Percentiles rank a stretch among this genome's conserved stretches.
Conservation (phyloP, 441 rosid genomes). For the Aquilaria agallochum region DNA sequence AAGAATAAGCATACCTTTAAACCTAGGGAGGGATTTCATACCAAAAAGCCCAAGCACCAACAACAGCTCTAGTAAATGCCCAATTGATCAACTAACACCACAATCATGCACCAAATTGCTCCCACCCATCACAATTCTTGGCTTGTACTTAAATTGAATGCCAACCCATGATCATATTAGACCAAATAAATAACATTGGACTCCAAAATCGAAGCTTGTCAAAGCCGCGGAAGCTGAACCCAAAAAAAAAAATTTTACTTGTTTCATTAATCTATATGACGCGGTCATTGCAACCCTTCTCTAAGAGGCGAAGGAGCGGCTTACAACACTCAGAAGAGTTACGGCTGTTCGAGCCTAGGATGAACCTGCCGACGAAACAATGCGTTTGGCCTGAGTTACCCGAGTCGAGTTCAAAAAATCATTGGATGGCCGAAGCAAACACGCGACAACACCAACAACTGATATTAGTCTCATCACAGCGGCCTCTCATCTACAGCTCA, state of each 20-base stretch:
- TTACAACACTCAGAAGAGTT: no score
- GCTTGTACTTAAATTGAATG: conserved; percentile 66
- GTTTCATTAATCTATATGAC: conserved; percentile 65
- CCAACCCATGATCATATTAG: conserved; percentile 34
- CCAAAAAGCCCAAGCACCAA: conserved; percentile 70
- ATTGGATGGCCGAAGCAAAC: no score
- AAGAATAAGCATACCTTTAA: conserved; percentile 43
- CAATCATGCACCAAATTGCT: conserved; percentile 66
- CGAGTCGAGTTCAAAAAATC: no score
- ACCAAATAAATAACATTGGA: neutral
- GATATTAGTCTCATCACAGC: no score
- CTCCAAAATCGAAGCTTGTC: no score
- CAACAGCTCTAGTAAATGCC: conserved; percentile 82
- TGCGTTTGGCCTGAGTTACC: no score
- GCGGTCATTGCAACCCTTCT: conserved; percentile 64
- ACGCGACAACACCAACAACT: no score
- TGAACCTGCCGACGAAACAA: no score
- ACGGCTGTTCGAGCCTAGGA: no score
- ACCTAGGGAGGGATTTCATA: conserved; percentile 60
- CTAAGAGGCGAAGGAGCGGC: conserved; percentile 76
- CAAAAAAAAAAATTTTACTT: conserved; percentile 27
- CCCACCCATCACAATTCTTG: conserved; percentile 77
- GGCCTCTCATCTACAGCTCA: no score
- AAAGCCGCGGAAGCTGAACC: neutral
- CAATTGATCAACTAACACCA: conserved; percentile 64